phyloP scores from a whole-genome alignment of 139 green algal genomes.

The Limnomonas spitsbergensis region DNA sequence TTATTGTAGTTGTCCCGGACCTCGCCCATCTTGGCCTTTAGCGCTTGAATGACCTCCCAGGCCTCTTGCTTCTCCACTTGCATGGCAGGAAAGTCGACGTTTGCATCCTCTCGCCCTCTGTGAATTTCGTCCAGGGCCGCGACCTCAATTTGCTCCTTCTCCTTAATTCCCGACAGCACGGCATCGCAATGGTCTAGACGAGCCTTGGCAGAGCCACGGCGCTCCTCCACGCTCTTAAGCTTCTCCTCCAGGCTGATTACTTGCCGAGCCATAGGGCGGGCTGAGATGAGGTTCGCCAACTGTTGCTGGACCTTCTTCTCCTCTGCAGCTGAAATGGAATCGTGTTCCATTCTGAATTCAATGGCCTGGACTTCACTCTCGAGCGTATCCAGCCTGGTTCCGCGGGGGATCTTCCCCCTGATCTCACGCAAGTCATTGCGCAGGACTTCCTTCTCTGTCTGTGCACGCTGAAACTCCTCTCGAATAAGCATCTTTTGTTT shows the following conservation, averaged over 20 bases:
- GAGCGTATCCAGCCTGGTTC: constrained; percentile 27
- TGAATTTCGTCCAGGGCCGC: constrained; percentile 34
- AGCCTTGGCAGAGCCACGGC: not conserved
- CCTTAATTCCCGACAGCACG: constrained; percentile 33
- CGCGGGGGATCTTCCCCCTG: constrained; percentile 24
- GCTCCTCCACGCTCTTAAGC: constrained; percentile 26
- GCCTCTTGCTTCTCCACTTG: constrained; percentile 27
- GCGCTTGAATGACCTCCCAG: constrained; percentile 26
- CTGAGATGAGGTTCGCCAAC: constrained; percentile 26
- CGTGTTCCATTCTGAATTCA: constrained; percentile 53
- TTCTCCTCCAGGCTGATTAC: constrained; percentile 24
- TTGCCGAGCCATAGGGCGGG: constrained; percentile 22
- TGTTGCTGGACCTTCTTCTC: constrained; percentile 40
- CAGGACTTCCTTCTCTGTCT: constrained; percentile 25
- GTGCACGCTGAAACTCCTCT: constrained; percentile 39
- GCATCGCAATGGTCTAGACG: constrained; percentile 41
- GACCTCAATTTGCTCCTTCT: constrained; percentile 21
- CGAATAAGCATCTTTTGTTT: constrained; percentile 45
- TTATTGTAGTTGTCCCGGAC: constrained; percentile 34
- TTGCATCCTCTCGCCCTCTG: constrained; percentile 20
- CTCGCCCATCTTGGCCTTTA: constrained; percentile 44
- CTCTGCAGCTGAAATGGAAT: constrained; percentile 28
- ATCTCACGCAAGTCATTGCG: constrained; percentile 27
- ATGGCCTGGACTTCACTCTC: constrained; percentile 33
- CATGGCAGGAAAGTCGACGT: constrained; percentile 34